phyloP scores from a whole-genome alignment of 1,284 basidiomycete species.

The Microbotryum saponariae region DNA sequence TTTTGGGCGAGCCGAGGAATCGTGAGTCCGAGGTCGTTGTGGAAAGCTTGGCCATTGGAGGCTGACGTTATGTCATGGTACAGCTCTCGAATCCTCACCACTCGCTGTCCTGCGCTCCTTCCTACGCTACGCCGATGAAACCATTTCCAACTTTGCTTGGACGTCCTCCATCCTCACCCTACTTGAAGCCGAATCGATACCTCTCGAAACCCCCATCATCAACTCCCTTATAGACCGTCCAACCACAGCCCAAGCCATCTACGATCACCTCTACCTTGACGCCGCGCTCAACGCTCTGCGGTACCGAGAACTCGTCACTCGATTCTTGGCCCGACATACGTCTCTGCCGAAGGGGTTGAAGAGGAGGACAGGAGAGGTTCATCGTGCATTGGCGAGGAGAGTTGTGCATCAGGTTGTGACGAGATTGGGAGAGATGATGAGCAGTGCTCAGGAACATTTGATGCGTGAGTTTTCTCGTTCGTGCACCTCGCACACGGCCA shows the following conservation, averaged over 20 bases:
- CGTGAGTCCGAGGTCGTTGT: background rate
- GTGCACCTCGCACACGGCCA: background rate
- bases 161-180: background rate
- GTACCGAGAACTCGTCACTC: conserved; percentile 6
- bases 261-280: background rate
- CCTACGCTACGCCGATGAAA: background rate
- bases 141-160: background rate
- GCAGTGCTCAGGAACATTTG: background rate
- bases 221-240: too few species aligned
- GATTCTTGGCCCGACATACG: background rate
- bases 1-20: background rate
- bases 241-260: too few species aligned
- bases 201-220: too few species aligned
- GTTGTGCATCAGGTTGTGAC: conserved; percentile 1
- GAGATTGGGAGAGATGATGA: background rate
- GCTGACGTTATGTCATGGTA: background rate
- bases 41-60: background rate
- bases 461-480: background rate
- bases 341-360: too few species aligned
- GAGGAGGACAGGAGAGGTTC: too few species aligned
- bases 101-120: conserved; percentile 4
- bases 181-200: background rate
- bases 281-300: background rate
- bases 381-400: background rate
- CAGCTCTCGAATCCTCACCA: background rate